Evolutionary conservation across 345 rosid species (phyloP), one percentile per base, ranked within the genome.

Genomic region (Physaria fendleri): DNA sequence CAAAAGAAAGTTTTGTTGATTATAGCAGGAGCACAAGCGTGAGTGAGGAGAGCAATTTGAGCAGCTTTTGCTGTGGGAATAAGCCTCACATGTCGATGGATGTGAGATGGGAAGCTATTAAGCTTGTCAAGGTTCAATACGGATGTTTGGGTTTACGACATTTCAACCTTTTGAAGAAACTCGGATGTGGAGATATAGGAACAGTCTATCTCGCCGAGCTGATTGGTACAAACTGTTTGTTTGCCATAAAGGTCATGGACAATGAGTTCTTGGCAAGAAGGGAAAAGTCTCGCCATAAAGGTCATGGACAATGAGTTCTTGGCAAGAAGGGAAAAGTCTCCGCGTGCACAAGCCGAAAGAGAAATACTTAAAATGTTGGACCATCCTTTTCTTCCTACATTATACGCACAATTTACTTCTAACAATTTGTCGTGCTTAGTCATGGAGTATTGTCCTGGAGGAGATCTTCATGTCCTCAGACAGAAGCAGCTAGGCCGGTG

Each of bases 31-130:
- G 96, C 72, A 86, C 98, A 37, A 92, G 95, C 85, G 79, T 78
- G 79, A 92, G 96, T 33, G 91, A 81, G 49, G 95, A 88, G 71
- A 92, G 98, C 80, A 80, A 86, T 66, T 58, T 79, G 45, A 92
- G 95, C 71, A 75, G 98, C 64, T 80, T 90, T 47, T 82, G 95
- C 61, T 84, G 89, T 71, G 80, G 90, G 63, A 92, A 88, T 72
- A 82, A 87, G 71, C 98, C 98, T 71, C 98, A 92, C 80, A 92
- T 88, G 98, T 88, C 96, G 1, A 84, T 85, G 74, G 98, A 92
- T 72, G 51, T 79, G 21, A 79, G 90, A 66, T 92, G 98, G 98
- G 83, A 86, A 74, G 95, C 93, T 43, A 78, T 92, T 52, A 80
- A 81, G 60, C 78, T 74, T 39, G 77, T 75, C 35, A 82, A 73